These are phyloP conservation scores for Kandelia obovata DNA, from an alignment of 345 rosid species.

Conservation along the genomic window DNA sequence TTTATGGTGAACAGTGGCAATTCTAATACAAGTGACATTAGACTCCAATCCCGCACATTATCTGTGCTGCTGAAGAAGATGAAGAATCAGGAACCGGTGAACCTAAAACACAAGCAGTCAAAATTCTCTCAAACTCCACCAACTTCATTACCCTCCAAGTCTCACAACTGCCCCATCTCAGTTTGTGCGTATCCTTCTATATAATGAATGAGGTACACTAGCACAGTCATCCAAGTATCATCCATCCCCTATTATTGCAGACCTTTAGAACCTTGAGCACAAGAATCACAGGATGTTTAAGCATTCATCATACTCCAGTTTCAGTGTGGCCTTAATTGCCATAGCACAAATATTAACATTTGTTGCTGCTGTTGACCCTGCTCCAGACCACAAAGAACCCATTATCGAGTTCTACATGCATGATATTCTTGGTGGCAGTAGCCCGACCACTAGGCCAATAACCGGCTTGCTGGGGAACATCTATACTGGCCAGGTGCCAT, in stretches of 20 bases:
- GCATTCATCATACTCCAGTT: constrained; percentile 31
- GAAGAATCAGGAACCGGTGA: constrained; percentile 11
- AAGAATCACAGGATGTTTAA: constrained; percentile 37
- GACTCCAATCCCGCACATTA: constrained; percentile 2
- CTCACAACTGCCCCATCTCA: constrained; percentile 39
- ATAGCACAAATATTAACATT: constrained; percentile 12
- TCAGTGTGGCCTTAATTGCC: constrained; percentile 28
- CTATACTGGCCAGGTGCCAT: constrained; percentile 93
- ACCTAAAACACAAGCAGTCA: constrained; percentile 21
- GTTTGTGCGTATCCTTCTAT: constrained; percentile 27
- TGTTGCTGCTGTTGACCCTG: constrained; percentile 43
- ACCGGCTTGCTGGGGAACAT: constrained; percentile 92
- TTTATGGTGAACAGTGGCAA: neutral
- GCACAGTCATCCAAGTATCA: constrained; percentile 29
- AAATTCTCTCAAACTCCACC: constrained; percentile 32
- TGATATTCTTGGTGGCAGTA: constrained; percentile 87
- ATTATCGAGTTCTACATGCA: constrained; percentile 82
- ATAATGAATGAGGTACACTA: constrained; percentile 28
- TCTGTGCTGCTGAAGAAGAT: neutral
- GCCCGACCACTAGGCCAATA: constrained; percentile 82
- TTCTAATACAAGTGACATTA: neutral
- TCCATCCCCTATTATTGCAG: neutral
- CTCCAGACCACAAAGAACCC: constrained; percentile 37
- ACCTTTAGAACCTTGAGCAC: neutral
- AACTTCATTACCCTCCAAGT: constrained; percentile 32